Conservation (phyloP, 2,329 filamentous ascomycete species). For the Beauveria sp. region DNA sequence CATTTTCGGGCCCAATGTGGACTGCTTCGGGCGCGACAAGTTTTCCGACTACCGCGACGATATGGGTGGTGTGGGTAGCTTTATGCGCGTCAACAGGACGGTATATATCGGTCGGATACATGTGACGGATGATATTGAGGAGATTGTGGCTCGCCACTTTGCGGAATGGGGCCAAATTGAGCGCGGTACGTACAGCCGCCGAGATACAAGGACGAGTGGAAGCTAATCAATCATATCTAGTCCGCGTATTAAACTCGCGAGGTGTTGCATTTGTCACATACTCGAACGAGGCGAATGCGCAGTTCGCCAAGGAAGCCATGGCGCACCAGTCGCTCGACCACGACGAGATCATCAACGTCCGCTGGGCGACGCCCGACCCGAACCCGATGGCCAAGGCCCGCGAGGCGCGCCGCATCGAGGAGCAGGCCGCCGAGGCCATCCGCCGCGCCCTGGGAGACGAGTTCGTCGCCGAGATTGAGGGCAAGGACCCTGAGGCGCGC, state of each 20-base stretch:
- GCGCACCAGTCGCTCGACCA: constrained; percentile 88
- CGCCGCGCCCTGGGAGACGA: constrained; percentile 78
- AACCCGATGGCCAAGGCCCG: constrained; percentile 92
- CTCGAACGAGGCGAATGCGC: constrained; percentile 77
- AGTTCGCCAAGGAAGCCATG: constrained; percentile 95
- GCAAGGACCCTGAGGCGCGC: constrained; percentile 74
- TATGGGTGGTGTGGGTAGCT: constrained; percentile 94
- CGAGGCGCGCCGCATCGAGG: constrained; percentile 81
- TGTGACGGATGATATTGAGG: constrained; percentile 93
- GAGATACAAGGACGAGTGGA: neutral
- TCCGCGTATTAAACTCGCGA: constrained; percentile 76
- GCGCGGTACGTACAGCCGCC: constrained; percentile 41
- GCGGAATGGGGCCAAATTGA: constrained; percentile 95
- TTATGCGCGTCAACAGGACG: constrained; percentile 89
- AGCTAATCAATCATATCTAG: constrained; percentile 17
- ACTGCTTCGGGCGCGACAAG: constrained; percentile 87
- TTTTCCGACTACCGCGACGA: constrained; percentile 90
- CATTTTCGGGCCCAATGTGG: constrained; percentile 86
- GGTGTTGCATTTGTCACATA: constrained; percentile 97
- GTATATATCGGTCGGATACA: constrained; percentile 91
- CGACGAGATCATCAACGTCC: constrained; percentile 85
- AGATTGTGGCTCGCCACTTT: constrained; percentile 90
- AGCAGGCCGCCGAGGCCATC: constrained; percentile 93
- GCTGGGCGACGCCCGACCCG: constrained; percentile 94
- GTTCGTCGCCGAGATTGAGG: constrained; percentile 90